These are phyloP conservation scores for Vitellaria paradoxa DNA, from an alignment of 179 eudicot species.

Conservation along the genomic window DNA sequence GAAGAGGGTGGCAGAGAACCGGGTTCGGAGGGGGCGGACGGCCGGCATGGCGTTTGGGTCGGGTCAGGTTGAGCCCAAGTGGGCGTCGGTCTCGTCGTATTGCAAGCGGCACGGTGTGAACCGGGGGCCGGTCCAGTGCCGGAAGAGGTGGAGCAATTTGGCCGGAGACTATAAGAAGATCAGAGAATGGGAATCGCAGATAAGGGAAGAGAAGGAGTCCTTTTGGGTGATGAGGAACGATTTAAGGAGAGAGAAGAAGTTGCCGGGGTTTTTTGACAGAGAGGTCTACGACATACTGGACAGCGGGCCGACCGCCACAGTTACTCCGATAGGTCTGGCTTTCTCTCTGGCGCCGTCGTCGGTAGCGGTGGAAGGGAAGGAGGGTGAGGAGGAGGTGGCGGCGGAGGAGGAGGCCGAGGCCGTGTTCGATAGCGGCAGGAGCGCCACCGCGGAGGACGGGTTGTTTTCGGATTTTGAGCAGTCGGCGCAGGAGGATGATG, in stretches of 20 bases:
- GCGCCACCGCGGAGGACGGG: conserved; percentile 54
- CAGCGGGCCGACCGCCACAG: conserved; percentile 17
- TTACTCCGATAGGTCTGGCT: conserved; percentile 16
- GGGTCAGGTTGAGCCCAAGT: conserved; percentile 61
- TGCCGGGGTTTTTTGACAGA: conserved; percentile 81
- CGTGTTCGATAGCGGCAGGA: conserved; percentile 64
- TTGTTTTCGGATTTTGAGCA: conserved; percentile 60
- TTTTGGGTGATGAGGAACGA: conserved; percentile 89
- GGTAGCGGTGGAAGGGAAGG: conserved; percentile 12
- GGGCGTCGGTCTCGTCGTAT: conserved; percentile 79
- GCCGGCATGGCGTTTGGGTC: conserved; percentile 26
- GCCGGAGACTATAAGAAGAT: conserved; percentile 90
- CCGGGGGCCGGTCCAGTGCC: conserved; percentile 88
- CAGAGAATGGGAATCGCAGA: conserved; percentile 69
- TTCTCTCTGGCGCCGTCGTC: conserved; percentile 20
- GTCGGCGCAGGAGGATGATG: conserved; percentile 19
- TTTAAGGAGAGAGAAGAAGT: conserved; percentile 62
- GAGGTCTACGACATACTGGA: conserved; percentile 71
- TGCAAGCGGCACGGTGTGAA: conserved; percentile 69
- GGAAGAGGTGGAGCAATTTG: conserved; percentile 91
- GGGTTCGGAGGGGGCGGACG: conserved; percentile 56
- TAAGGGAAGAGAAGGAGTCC: conserved; percentile 50
- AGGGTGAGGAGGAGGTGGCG: conserved; percentile 11
- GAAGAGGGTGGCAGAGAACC: conserved; percentile 56
- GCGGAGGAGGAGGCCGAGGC: conserved; percentile 30